A percentile compares a stretch with the other conserved stretches of the same genome.
Evolutionary conservation across 345 rosid genomes (phyloP).

Genomic region (Acer negundo): DNA sequence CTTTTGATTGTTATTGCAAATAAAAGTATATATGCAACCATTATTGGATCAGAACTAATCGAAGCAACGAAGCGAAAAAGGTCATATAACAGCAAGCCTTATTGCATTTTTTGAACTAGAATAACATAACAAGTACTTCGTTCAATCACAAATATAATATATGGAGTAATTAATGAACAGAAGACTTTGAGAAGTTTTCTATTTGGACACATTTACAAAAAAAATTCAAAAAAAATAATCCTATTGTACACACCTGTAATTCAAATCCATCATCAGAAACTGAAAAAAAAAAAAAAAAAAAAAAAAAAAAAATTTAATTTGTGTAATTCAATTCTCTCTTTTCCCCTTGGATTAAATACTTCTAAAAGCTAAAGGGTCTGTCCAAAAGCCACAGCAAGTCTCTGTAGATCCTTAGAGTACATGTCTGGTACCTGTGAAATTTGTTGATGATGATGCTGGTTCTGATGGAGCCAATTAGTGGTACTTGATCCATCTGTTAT

Average conservation of each 20-base stretch:
- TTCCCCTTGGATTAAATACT: constrained; percentile 18
- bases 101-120: neutral
- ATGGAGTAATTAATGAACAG: constrained; percentile 2
- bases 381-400: constrained; percentile 46
- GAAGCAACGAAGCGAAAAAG: neutral
- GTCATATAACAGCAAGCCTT: constrained; percentile 12
- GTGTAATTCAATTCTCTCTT: neutral
- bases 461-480: constrained; percentile 22
- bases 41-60: neutral
- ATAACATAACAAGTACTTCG: neutral
- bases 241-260: constrained; percentile 21
- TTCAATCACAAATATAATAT: constrained; percentile 20
- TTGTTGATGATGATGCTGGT: constrained; percentile 28
- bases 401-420: constrained; percentile 37
- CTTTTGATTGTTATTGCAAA: neutral
- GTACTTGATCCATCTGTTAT: constrained; percentile 22
- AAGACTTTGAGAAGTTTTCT: constrained; percentile 15
- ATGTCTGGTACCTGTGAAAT: constrained; percentile 36
- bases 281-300: neutral
- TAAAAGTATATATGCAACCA: neutral
- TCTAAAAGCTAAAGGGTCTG: constrained; percentile 32
- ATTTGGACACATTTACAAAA: constrained; percentile 31
- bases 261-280: constrained; percentile 13
- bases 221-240: constrained; percentile 3
- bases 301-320: neutral